A percentile compares a stretch with the other conserved stretches of the same genome.
Evolutionary conservation across 2,329 filamentous ascomycete genomes (phyloP).

Genomic region (Claviceps citrina): DNA sequence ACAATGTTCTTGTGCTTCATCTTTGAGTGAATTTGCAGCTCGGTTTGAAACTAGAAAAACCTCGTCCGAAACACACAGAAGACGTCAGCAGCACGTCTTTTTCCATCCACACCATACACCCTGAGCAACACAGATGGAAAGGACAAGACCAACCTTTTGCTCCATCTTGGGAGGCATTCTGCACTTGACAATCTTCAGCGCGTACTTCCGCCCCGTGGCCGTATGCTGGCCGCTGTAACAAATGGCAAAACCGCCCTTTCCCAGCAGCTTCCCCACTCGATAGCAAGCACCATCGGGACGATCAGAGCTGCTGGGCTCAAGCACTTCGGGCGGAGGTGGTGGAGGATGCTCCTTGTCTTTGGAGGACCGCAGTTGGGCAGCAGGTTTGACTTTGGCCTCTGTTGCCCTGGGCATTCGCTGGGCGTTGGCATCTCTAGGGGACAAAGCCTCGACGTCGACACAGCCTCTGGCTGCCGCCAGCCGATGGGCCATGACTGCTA

Average conservation of each 20-base stretch:
- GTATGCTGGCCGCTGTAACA: conserved; percentile 59
- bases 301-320: conserved; percentile 51
- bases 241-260: conserved; percentile 71
- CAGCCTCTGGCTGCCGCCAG: conserved; percentile 31
- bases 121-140: neutral
- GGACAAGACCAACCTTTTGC: conserved; percentile 50
- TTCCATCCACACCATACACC: no score
- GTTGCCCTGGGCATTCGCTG: conserved; percentile 33
- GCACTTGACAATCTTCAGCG: conserved; percentile 71
- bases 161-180: conserved; percentile 72
- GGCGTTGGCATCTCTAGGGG: conserved; percentile 49
- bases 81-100: neutral
- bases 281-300: conserved; percentile 57
- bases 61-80: neutral
- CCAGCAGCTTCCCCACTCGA: conserved; percentile 57
- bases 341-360: conserved; percentile 53
- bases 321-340: conserved; percentile 44
- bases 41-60: conserved; percentile 51
- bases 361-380: conserved; percentile 36
- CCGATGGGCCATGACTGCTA: conserved; percentile 29
- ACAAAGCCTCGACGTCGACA: conserved; percentile 46
- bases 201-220: conserved; percentile 51
- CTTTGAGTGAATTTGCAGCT: conserved; percentile 96
- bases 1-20: conserved; percentile 94
- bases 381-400: conserved; percentile 37